Base-by-base conservation (phyloP, 805 yeast species). In the Jamesozyma hellenica region DNA sequence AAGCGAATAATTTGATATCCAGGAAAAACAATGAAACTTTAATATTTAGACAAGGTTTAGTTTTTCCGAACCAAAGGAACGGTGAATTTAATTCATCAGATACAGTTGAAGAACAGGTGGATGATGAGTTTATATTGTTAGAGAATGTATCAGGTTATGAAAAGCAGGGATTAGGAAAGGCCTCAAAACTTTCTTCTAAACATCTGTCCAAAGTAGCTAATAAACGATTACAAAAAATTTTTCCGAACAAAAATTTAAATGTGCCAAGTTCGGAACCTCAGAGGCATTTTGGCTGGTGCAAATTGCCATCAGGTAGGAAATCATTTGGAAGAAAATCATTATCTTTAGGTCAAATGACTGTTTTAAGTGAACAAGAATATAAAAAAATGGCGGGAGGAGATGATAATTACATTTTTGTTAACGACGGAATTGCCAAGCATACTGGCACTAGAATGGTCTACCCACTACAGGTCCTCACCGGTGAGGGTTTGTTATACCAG, bases 221-320 rank as follows among this genome's bases (percentile, higher is more conserved):
- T 0, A 94, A 80, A 50, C 79, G 77, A 39, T 79, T 87, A 74
- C 94, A 94, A 0, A 82, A 84, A 9, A 82, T 79, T 46, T 66
- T 87, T 21, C 95, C 95, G 13, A 49, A 45, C 18, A 75, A 82
- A 36, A 31, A 31, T 8, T 8, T 14, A 12, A 18, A n/a, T 10
- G 63, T 88, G 23, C 8, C 23, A 21, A 21, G 23, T 21, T 21
- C 23, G 50, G 95, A 86, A 52, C 94, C 95, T 11, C 75, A 81
- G 19, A 70, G 97, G 46, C 94, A 87, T 53, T 88, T 84, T 68
- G 96, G 96, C 0, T 82, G 76, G 37, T 68, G 90, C 50, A 85
- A 82, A 55, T 70, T 88, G n/a, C 83, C 82, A 21, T 21, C 23
- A 0, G 23, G 8, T 8, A 21, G 23, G 8, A 21, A 21, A 21